These are phyloP conservation scores for Leishmania mexicana DNA, from an alignment of 208 protist genomes.

Conservation along the genomic window DNA sequence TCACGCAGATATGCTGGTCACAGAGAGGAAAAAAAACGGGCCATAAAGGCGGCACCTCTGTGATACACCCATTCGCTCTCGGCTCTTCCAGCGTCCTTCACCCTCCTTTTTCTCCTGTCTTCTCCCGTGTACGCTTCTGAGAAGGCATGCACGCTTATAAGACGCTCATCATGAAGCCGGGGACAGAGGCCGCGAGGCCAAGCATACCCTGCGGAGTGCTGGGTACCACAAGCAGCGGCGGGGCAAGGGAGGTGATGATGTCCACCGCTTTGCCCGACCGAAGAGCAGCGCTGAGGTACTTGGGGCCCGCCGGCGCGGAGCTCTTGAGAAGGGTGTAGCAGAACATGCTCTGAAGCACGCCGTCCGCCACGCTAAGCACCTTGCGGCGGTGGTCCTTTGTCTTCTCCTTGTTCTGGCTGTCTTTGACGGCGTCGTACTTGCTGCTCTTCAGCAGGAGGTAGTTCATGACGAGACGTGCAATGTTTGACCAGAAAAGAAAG, in stretches of 20 bases:
- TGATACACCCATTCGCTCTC: not conserved
- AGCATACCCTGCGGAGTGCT: conserved; percentile 70
- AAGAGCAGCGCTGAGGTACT: conserved; percentile 42
- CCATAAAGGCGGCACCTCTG: not conserved
- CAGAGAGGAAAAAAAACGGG: not conserved
- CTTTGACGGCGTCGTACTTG: conserved; percentile 48
- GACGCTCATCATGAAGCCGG: conserved; percentile 63
- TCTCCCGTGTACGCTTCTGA: not conserved
- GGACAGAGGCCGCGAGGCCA: conserved; percentile 67
- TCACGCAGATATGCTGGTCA: not conserved
- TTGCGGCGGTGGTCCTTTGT: conserved; percentile 60
- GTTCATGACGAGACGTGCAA: conserved; percentile 66
- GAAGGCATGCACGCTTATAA: conserved; percentile 23
- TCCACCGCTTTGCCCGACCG: conserved; percentile 46
- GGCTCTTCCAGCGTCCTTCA: not conserved
- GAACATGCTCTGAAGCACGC: conserved; percentile 71
- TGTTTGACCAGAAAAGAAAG: conserved; percentile 88
- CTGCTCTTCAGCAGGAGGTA: conserved; percentile 55
- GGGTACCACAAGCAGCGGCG: conserved; percentile 47
- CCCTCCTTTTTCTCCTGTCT: not conserved
- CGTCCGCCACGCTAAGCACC: conserved; percentile 59
- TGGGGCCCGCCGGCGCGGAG: conserved; percentile 52
- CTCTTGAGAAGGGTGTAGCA: conserved; percentile 73
- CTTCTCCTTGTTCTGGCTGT: conserved; percentile 44
- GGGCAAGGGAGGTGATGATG: conserved; percentile 63